Evolutionary conservation across 352 stramenopile species (phyloP).

Genomic region (Hyphochytrium catenoides): DNA sequence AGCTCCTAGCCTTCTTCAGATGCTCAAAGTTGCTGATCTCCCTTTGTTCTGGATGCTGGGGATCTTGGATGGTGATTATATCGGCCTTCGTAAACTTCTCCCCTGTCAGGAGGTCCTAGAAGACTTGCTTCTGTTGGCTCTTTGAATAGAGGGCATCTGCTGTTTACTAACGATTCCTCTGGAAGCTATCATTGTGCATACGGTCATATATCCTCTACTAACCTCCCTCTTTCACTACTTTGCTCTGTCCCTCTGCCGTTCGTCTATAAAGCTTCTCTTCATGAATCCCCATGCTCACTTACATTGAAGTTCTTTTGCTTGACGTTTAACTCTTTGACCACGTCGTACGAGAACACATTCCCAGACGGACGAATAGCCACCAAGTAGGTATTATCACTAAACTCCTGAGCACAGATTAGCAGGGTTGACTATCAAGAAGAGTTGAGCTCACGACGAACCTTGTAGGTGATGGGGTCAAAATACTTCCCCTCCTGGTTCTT

Average conservation of each 20-base stretch:
- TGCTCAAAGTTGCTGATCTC: conserved; percentile 97
- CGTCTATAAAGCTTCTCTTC: not conserved
- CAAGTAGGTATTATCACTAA: conserved; percentile 65
- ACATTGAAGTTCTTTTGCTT: conserved; percentile 89
- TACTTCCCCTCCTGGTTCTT: conserved; percentile 47
- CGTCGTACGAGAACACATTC: conserved; percentile 94
- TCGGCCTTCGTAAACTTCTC: conserved; percentile 72
- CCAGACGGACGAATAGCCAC: conserved; percentile 37
- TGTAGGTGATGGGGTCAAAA: conserved; percentile 87
- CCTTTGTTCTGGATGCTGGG: conserved; percentile 54
- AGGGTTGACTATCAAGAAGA: conserved; percentile 34
- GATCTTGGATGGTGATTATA: conserved; percentile 87
- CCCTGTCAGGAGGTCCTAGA: conserved; percentile 72
- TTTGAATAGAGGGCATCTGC: too few species aligned
- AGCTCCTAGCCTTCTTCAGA: conserved; percentile 37
- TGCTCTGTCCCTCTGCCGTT: too few species aligned
- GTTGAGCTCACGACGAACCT: conserved; percentile 50
- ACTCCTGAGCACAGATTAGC: conserved; percentile 13
- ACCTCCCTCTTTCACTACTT: too few species aligned
- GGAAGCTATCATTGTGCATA: too few species aligned
- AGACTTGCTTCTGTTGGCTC: too few species aligned
- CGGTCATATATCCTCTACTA: too few species aligned
- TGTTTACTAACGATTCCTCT: too few species aligned
- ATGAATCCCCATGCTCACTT: conserved; percentile 5
- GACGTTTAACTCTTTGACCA: conserved; percentile 93